Evolutionary conservation across 148 eudicot species (phyloP), one percentile per base, ranked within the genome.

Genomic region (Spergularia marina): DNA sequence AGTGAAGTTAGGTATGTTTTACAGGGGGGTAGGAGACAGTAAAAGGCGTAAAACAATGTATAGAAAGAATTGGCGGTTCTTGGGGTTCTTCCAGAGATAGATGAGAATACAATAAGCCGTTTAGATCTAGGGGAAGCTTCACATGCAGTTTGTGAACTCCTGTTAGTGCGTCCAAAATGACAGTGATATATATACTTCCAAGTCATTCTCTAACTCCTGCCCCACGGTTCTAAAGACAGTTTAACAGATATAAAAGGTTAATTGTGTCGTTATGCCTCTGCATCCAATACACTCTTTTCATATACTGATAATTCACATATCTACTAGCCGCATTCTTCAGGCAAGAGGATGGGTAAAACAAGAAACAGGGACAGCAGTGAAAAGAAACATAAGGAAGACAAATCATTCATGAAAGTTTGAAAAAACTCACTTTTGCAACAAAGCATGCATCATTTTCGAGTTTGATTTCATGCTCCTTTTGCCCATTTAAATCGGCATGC

Each of bases 401-500:
- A 52, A 15, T 10, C 8, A 52, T 14, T 20, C 64, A 6, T 12
- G 41, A 5, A 71, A 12, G 47, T 14, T 57, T 57, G 64, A 65
- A 68, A 71, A 30, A 61, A 21, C 86, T 82, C 73, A 92, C 97
- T 88, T 87, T 87, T 39, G 88, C 92, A 66, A 88, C 84, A 78
- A 86, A 89, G 79, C 76, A 85, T 68, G 70, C 30, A 53, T 68
- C 68, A 73, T 74, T 74, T 76, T 79, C 76, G 56, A 73, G 49
- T 16, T 73, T 81, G 68, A 65, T 51, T 36, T 23, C 49, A 74
- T 82, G 84, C 51, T 72, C 78, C 68, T 75, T 65, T 57, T 80
- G 54, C 10, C 49, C 49, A 44, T 44, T 44, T 9, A 44, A 44
- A 44, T 44, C 49, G 1, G 49, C 49, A 44, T 44, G 49, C 1